These are phyloP conservation scores for Begonia masoniana DNA, from an alignment of 306 rosid species.

Conservation along the genomic window DNA sequence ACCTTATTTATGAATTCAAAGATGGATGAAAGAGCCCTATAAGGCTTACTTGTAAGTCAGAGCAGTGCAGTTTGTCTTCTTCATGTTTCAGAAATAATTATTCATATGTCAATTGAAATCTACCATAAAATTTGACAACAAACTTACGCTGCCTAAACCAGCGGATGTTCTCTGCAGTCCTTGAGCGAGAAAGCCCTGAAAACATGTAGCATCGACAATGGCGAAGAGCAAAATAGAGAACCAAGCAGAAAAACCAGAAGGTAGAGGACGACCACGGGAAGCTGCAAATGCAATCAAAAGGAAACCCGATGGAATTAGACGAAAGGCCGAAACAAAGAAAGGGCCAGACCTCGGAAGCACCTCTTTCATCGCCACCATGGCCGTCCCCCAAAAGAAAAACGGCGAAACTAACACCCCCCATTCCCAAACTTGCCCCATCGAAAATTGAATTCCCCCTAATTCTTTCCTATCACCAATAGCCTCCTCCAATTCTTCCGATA, in stretches of 20 bases:
- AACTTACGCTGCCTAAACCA: constrained; percentile 90
- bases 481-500: not conserved
- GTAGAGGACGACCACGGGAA: constrained; percentile 52
- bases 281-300: constrained; percentile 74
- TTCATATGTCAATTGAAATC: not conserved
- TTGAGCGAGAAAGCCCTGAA: constrained; percentile 93
- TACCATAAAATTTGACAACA: not conserved
- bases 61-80: not conserved
- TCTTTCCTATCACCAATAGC: not conserved
- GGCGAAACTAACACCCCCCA: constrained; percentile 74
- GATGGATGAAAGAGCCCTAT: no score
- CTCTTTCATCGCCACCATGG: constrained; percentile 98
- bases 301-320: constrained; percentile 80
- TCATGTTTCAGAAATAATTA: not conserved
- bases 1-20: no score
- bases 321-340: constrained; percentile 70
- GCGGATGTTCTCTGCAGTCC: constrained; percentile 86
- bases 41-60: no score
- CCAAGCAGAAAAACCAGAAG: constrained; percentile 73
- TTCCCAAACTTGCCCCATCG: constrained; percentile 30
- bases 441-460: not conserved
- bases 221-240: constrained; percentile 68
- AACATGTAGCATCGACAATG: constrained; percentile 70
- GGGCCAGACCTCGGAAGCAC: constrained; percentile 75
- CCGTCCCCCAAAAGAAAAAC: constrained; percentile 95